A percentile compares a stretch with the other conserved stretches of the same genome.
These are phyloP conservation scores for Chrysosporium queenslandicum DNA, from an alignment of 2,329 filamentous ascomycete species.

Conservation along the genomic window DNA sequence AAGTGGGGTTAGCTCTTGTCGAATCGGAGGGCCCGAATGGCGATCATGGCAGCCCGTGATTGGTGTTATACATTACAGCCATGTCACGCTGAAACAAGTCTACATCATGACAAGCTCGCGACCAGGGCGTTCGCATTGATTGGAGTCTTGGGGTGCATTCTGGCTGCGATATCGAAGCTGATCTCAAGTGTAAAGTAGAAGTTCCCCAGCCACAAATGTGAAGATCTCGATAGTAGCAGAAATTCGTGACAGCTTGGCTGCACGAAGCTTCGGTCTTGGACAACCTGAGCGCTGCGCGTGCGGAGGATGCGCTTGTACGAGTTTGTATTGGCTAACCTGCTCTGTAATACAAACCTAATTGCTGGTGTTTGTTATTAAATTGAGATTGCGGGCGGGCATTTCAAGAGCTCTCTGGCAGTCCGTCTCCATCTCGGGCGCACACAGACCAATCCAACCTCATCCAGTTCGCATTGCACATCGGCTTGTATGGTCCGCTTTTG, in stretches of 20 bases:
- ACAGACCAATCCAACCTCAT: background rate
- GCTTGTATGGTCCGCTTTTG: too few species aligned
- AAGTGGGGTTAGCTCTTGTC: background rate
- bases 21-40: background rate
- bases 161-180: too few species aligned
- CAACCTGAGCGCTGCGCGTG: too few species aligned
- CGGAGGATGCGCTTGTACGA: too few species aligned
- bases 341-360: background rate
- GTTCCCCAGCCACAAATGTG: too few species aligned
- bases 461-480: background rate
- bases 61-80: background rate
- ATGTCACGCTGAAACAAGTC: background rate
- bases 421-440: background rate
- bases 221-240: background rate
- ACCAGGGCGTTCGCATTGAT: background rate
- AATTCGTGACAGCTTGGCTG: background rate
- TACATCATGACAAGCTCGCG: background rate
- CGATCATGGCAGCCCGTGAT: background rate
- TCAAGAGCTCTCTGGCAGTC: background rate
- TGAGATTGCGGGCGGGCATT: too few species aligned
- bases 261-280: background rate
- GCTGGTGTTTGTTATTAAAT: constrained; percentile 2
- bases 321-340: background rate
- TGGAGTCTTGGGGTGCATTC: background rate
- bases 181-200: too few species aligned